Conservation (phyloP, 2,329 filamentous ascomycete genomes). For the Amesomyces nigricolor region DNA sequence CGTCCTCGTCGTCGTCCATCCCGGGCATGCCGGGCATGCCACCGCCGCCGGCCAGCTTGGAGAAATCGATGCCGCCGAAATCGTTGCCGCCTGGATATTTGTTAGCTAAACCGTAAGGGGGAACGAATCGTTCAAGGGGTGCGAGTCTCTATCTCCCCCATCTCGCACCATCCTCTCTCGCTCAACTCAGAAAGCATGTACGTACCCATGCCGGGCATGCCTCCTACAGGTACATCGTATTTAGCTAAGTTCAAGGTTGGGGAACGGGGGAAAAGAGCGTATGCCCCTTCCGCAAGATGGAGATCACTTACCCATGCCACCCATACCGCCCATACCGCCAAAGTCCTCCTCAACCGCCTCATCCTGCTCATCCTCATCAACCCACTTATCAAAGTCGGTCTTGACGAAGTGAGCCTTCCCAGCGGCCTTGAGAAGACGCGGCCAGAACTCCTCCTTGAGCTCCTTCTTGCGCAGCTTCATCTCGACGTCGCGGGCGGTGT, state of each 20-base stretch:
- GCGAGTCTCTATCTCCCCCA: constrained; percentile 3
- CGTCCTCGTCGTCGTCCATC: constrained; percentile 45
- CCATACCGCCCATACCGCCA: constrained; percentile 58
- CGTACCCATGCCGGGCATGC: constrained; percentile 41
- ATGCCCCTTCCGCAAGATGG: neutral
- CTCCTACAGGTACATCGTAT: constrained; percentile 35
- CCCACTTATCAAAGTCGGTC: constrained; percentile 99
- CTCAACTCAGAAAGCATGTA: constrained; percentile 11
- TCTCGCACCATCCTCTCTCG: neutral
- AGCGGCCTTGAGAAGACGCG: constrained; percentile 81
- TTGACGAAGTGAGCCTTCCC: constrained; percentile 94
- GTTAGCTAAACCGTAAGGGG: neutral
- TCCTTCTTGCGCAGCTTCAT: constrained; percentile 96
- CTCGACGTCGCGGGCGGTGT: constrained; percentile 83
- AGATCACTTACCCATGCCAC: constrained; percentile 50
- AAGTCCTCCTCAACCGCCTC: constrained; percentile 78
- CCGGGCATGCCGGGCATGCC: constrained; percentile 28
- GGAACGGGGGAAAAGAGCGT: neutral
- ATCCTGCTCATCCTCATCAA: constrained; percentile 97
- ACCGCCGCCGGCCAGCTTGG: constrained; percentile 69
- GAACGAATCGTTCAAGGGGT: neutral
- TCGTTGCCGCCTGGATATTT: constrained; percentile 41
- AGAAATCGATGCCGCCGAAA: constrained; percentile 89
- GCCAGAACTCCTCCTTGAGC: constrained; percentile 91
- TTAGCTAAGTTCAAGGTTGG: constrained; percentile 15